Conservation (phyloP, 2,329 filamentous ascomycete genomes). For the Aspergillus sp. region DNA sequence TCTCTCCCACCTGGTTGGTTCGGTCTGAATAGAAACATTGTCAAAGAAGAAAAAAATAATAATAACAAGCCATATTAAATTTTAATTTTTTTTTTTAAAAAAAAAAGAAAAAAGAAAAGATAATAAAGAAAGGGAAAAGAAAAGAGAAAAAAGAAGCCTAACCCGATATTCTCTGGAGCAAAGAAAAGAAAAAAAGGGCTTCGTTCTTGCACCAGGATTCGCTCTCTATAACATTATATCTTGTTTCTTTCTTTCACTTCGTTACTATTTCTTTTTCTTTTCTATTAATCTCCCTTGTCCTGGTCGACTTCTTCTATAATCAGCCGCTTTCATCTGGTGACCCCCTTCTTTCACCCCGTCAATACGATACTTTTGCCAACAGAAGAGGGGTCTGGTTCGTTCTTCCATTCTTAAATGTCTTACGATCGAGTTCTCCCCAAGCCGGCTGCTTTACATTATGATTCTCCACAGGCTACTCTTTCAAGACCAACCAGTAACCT, state of each 20-base stretch:
- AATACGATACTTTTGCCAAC: slow-evolving; percentile 2
- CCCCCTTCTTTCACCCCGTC: slow-evolving; percentile 13
- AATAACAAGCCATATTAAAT: not conserved
- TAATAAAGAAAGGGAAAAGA: slow-evolving; percentile 8
- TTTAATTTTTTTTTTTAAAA: not conserved
- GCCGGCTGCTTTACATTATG: slow-evolving; percentile 43
- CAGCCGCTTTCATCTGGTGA: slow-evolving; percentile 12
- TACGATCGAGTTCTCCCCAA: slow-evolving; percentile 50
- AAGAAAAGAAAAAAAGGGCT: slow-evolving; percentile 7
- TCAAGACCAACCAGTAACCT: slow-evolving; percentile 36
- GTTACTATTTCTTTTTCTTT: slow-evolving; percentile 7
- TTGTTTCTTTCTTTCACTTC: slow-evolving; percentile 16
- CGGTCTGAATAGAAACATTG: slow-evolving; percentile 20
- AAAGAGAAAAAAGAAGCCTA: slow-evolving; percentile 5
- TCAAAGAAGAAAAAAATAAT: slow-evolving; percentile 18
- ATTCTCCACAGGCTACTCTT: slow-evolving; percentile 32
- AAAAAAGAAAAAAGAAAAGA: slow-evolving; percentile 7
- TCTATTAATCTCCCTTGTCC: slow-evolving; percentile 14
- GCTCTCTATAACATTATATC: slow-evolving; percentile 15
- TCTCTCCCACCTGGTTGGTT: slow-evolving; percentile 21
- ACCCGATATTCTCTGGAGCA: not conserved
- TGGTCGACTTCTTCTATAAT: slow-evolving; percentile 11
- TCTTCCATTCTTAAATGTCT: slow-evolving; percentile 41
- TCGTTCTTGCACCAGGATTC: slow-evolving; percentile 10
- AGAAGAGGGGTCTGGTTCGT: slow-evolving; percentile 6